phyloP scores from a whole-genome alignment of 2,329 filamentous ascomycete genomes.

The Trichoderma sp. region DNA sequence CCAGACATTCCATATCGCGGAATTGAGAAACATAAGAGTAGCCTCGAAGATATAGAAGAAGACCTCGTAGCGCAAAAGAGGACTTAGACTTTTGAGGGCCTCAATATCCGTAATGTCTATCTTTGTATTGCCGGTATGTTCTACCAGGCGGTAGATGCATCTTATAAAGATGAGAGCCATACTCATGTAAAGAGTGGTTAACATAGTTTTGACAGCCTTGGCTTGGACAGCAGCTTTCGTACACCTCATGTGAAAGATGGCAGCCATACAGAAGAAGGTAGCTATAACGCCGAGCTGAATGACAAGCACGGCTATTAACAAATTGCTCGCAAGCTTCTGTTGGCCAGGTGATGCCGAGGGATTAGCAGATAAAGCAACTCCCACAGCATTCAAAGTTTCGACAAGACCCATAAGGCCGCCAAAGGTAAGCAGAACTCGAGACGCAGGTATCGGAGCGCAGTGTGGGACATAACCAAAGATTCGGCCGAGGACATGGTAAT shows the following conservation, averaged over 20 bases:
- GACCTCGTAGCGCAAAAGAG: conserved; percentile 1
- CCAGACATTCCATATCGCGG: background rate
- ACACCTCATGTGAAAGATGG: background rate
- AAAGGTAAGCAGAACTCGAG: background rate
- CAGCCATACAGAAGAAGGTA: background rate
- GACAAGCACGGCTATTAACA: background rate
- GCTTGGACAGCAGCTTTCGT: background rate
- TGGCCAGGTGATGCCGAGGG: background rate
- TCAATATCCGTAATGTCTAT: background rate
- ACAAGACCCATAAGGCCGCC: background rate
- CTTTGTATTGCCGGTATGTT: conserved; percentile 7
- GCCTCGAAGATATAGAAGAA: background rate
- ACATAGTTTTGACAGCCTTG: background rate
- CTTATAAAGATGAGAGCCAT: conserved; percentile 6
- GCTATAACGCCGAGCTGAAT: background rate
- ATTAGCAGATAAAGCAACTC: background rate
- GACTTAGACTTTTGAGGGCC: background rate
- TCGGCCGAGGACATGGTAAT: conserved; percentile 5
- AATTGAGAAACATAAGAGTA: conserved; percentile 3
- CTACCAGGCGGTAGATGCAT: background rate
- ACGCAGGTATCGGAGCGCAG: background rate
- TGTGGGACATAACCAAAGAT: background rate
- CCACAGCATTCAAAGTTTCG: conserved; percentile 2
- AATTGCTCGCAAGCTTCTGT: background rate
- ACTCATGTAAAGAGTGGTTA: background rate